phyloP scores from a whole-genome alignment of 2,329 filamentous ascomycete species.

The Ceratocystis huliohia region DNA sequence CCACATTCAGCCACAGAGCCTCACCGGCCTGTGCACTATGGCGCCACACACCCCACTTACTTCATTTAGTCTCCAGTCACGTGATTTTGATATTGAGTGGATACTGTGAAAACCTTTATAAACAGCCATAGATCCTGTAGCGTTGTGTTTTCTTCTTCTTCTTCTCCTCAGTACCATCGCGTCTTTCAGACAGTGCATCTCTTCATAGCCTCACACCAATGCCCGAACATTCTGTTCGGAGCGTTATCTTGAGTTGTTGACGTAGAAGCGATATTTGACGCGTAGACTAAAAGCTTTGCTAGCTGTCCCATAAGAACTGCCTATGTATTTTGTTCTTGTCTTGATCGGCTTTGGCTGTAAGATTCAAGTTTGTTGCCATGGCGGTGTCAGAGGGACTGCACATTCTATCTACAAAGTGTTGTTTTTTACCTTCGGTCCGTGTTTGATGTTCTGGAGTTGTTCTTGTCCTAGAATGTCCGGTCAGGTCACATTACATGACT shows the following conservation, averaged over 20 bases:
- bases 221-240: conserved; percentile 56
- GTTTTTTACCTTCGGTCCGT: background rate
- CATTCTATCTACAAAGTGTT: conserved; percentile 24
- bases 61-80: background rate
- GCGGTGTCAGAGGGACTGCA: conserved; percentile 35
- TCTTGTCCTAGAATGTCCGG: too few species aligned
- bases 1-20: conserved; percentile 5
- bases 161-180: conserved; percentile 47
- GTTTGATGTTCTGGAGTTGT: background rate
- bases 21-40: background rate
- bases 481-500: background rate
- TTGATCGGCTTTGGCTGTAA: conserved; percentile 25
- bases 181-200: conserved; percentile 77
- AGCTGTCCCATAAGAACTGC: conserved; percentile 46
- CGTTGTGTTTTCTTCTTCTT: conserved; percentile 25
- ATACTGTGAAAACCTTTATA: conserved; percentile 18
- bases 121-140: conserved; percentile 20
- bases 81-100: conserved; percentile 5
- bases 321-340: conserved; percentile 33
- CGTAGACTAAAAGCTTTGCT: conserved; percentile 22
- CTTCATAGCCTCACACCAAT: conserved; percentile 46
- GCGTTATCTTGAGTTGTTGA: conserved; percentile 47
- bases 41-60: conserved; percentile 13
- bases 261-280: conserved; percentile 44
- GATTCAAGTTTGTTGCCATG: conserved; percentile 21